A percentile compares a stretch with the other conserved stretches of the same genome.
phyloP scores from a whole-genome alignment of 1,284 basidiomycete genomes.

The Ustilago trichophora region DNA sequence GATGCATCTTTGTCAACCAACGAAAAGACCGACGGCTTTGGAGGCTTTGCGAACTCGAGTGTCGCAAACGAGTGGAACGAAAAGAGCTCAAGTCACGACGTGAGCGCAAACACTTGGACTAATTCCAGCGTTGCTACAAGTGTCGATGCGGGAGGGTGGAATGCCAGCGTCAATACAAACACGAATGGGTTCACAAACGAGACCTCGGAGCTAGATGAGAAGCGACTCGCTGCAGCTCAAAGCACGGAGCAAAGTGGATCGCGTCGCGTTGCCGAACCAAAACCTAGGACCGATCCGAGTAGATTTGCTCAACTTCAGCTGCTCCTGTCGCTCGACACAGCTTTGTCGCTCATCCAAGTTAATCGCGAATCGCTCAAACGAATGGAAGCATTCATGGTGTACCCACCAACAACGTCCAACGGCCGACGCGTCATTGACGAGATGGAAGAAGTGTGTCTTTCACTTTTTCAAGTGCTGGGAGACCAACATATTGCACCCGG shows the following conservation, averaged over 20 bases:
- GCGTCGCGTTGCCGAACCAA: too few relatives aligned
- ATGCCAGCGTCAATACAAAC: neutral
- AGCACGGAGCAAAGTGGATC: too few relatives aligned
- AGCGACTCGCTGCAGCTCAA: too few relatives aligned
- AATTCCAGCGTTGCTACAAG: too few relatives aligned
- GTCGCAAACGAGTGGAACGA: constrained; percentile 38
- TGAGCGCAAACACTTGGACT: constrained; percentile 13
- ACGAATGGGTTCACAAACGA: too few relatives aligned
- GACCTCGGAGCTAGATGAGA: too few relatives aligned
- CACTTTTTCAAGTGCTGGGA: constrained; percentile 80
- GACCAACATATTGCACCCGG: constrained; percentile 85
- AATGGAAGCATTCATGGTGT: constrained; percentile 85
- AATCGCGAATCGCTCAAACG: constrained; percentile 89
- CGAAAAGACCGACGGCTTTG: constrained; percentile 3
- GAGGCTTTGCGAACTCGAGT: constrained; percentile 1
- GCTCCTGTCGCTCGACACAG: constrained; percentile 87
- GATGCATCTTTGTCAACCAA: neutral
- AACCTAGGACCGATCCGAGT: too few relatives aligned
- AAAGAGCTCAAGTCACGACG: constrained; percentile 12
- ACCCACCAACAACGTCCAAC: constrained; percentile 70
- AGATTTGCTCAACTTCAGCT: constrained; percentile 67
- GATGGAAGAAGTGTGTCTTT: constrained; percentile 89
- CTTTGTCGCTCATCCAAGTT: constrained; percentile 89
- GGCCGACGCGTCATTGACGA: constrained; percentile 72
- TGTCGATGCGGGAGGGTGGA: constrained; percentile 6